Conservation (phyloP, 2,329 filamentous ascomycete genomes). For the Aureobasidium subglaciale region DNA sequence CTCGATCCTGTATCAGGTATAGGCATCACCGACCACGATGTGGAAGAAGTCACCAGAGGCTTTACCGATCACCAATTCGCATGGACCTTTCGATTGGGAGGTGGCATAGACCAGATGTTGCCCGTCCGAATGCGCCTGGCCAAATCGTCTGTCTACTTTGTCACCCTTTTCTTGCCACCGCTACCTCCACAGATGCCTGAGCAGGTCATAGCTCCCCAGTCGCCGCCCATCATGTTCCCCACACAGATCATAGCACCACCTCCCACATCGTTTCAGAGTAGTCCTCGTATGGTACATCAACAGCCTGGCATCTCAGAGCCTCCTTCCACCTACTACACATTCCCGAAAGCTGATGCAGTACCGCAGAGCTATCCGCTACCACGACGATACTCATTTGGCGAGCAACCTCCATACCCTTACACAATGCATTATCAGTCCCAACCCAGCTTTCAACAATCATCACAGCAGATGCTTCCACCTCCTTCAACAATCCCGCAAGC, state of each 20-base stretch:
- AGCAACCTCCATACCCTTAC: neutral
- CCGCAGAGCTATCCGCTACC: neutral
- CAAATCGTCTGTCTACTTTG: constrained; percentile 40
- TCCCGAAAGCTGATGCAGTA: neutral
- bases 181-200: constrained; percentile 23
- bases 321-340: constrained; percentile 13
- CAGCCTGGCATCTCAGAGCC: constrained; percentile 19
- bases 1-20: constrained; percentile 38
- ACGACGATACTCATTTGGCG: constrained; percentile 14
- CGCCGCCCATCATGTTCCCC: constrained; percentile 10
- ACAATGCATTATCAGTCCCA: neutral
- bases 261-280: neutral
- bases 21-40: constrained; percentile 34
- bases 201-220: neutral
- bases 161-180: constrained; percentile 34
- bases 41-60: constrained; percentile 38
- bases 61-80: constrained; percentile 35
- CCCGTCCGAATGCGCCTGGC: constrained; percentile 32
- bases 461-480: constrained; percentile 8
- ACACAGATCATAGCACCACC: neutral
- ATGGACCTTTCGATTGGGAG: constrained; percentile 33
- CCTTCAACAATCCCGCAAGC: neutral
- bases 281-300: neutral
- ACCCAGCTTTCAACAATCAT: constrained; percentile 14
- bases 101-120: constrained; percentile 29